Evolutionary conservation across 495 filamentous ascomycete species (phyloP).

Genomic region (Hyaloscypha variabilis): DNA sequence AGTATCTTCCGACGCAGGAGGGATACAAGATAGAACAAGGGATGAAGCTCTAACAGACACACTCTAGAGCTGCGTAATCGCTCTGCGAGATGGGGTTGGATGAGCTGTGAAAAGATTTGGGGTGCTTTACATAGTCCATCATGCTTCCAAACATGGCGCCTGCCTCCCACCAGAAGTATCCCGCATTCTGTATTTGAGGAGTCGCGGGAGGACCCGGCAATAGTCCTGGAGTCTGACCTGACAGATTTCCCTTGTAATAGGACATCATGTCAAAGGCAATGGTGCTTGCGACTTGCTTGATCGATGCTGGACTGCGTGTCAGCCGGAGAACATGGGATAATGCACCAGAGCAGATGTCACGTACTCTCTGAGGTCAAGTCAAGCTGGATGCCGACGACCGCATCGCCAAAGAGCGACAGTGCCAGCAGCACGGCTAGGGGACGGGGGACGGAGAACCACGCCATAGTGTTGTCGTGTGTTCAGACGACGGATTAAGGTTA

Average conservation of each 20-base stretch:
- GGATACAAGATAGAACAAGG: too few relatives aligned
- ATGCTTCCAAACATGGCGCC: constrained; percentile 71
- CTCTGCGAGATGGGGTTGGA: neutral
- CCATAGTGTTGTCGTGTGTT: neutral
- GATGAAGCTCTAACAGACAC: neutral
- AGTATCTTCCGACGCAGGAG: neutral
- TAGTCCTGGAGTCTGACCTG: constrained; percentile 64
- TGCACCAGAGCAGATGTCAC: neutral
- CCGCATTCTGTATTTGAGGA: constrained; percentile 5
- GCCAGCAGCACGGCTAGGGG: neutral
- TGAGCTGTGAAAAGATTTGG: neutral
- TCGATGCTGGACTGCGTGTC: constrained; percentile 45
- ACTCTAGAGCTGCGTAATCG: neutral
- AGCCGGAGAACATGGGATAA: neutral
- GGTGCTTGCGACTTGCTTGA: constrained; percentile 59
- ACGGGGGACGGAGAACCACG: neutral
- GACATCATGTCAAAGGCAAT: constrained; percentile 63
- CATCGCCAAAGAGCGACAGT: constrained; percentile 3
- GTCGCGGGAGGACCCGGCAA: constrained; percentile 52
- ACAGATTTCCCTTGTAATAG: constrained; percentile 63
- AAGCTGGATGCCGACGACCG: neutral
- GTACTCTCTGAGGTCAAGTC: neutral
- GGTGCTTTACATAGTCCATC: constrained; percentile 58
- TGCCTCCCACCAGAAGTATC: constrained; percentile 70
- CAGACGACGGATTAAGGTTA: neutral